Evolutionary conservation across 208 protist genomes (phyloP), one percentile per base, ranked within the genome.

Genomic region (Willaertia magna): DNA sequence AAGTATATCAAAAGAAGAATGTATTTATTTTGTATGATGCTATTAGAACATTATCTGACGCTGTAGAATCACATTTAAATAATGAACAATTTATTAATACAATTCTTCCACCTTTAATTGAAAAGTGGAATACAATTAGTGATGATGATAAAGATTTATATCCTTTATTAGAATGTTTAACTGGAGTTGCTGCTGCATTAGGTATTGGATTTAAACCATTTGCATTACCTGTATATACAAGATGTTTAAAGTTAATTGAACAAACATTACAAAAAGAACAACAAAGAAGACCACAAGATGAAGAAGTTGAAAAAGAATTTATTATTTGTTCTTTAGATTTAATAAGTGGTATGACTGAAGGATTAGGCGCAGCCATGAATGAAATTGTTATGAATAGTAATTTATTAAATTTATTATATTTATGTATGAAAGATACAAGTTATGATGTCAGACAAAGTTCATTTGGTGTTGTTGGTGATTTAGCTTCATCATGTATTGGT

Each of bases 381-480:
- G 48, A 51, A 46, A 83, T 94, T 51, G 79, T 74, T 44, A 51
- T 75, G 4, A 83, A 42, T 46, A 86, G 89, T 40, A 48, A 95
- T 30, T 39, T 91, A 30, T 59, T 74, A 22, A 82, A 94, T 0
- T 44, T 94, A 1, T 86, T 89, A 9, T 55, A 22, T n/a, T 74
- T 74, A 6, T 85, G 55, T 67, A 52, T 81, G 3, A 11, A 88
- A 52, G 76, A 92, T 61, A 59, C 51, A 47, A 30, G 78, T 48
- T 39, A 76, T 2, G 92, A 93, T 11, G 90, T 95, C 0, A 74
- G 90, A 47, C 94, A 95, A 87, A 91, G 87, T 39, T 83, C 90
- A 2, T 94, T 95, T 85, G 94, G 92, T 9, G 78, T 96, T 0
- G 30, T 96, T 4, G 94, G 94, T 52, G 94, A 96, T 83, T 52